A percentile compares a stretch with the other conserved stretches of the same genome.
Evolutionary conservation across 179 eudicot genomes (phyloP).

Genomic region (Beta macrorhiza): DNA sequence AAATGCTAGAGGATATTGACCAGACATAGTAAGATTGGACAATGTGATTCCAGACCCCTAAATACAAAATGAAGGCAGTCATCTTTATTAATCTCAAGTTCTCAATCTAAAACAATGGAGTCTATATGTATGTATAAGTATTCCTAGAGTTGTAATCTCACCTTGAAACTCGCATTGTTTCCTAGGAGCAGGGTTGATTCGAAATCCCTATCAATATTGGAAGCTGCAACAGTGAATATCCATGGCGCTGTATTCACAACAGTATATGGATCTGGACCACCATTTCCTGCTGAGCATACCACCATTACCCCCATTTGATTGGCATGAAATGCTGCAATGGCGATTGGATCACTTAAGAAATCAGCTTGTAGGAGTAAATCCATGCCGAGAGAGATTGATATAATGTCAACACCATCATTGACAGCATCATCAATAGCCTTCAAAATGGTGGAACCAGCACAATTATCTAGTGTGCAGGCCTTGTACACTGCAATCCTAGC

Average conservation of each 20-base stretch:
- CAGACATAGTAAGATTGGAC: conserved; percentile 41
- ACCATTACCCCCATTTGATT: conserved; percentile 70
- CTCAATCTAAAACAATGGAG: neutral
- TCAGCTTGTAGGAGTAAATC: conserved; percentile 62
- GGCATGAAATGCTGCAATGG: conserved; percentile 83
- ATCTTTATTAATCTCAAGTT: conserved; percentile 2
- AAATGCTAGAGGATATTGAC: conserved; percentile 48
- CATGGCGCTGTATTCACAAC: conserved; percentile 80
- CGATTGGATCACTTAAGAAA: conserved; percentile 72
- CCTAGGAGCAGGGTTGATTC: conserved; percentile 58
- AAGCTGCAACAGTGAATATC: conserved; percentile 85
- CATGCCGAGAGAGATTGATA: conserved; percentile 76
- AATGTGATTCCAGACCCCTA: conserved; percentile 57
- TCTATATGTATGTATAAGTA: neutral
- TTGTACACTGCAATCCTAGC: conserved; percentile 64
- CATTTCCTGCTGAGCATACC: conserved; percentile 74
- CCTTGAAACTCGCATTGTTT: conserved; percentile 53
- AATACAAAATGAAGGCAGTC: conserved; percentile 9
- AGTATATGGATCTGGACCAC: conserved; percentile 51
- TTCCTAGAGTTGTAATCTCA: conserved; percentile 22
- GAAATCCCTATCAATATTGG: conserved; percentile 72
- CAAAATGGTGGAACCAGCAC: conserved; percentile 62
- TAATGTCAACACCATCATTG: conserved; percentile 74
- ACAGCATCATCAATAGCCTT: conserved; percentile 94
- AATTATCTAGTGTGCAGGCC: conserved; percentile 47